Conservation (phyloP, 106 monocot species). For the Dioscorea dumetorum region DNA sequence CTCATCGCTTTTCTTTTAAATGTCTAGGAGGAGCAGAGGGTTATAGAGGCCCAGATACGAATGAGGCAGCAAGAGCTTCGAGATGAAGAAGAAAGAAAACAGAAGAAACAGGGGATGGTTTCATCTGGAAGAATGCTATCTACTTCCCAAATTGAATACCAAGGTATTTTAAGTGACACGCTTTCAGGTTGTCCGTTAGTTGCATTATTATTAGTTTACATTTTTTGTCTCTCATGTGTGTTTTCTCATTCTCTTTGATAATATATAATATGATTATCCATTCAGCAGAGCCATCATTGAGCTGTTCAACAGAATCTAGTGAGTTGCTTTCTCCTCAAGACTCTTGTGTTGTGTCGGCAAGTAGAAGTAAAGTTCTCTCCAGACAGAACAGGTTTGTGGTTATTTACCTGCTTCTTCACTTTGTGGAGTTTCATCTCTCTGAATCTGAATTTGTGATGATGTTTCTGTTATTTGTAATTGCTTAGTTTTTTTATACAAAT, state of each 20-base stretch:
- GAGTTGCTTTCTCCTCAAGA: slow-evolving; percentile 21
- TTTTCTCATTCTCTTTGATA: not conserved
- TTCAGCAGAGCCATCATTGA: slow-evolving; percentile 24
- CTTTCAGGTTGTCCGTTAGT: slow-evolving; percentile 26
- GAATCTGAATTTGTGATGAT: too few relatives aligned
- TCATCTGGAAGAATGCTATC: slow-evolving; percentile 23
- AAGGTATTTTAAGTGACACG: slow-evolving; percentile 22
- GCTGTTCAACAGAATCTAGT: slow-evolving; percentile 20
- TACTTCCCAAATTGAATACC: slow-evolving; percentile 33
- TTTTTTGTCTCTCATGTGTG: not conserved
- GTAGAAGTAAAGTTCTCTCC: slow-evolving; percentile 9
- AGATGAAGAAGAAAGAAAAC: slow-evolving; percentile 52
- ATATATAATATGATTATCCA: not conserved
- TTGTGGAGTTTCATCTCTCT: not conserved
- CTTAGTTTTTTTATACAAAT: too few relatives aligned
- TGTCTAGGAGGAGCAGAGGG: slow-evolving; percentile 75
- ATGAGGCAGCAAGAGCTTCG: slow-evolving; percentile 62
- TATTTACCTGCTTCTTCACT: not conserved
- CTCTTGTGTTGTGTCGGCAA: slow-evolving; percentile 11
- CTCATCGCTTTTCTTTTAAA: not conserved
- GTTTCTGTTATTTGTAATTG: too few relatives aligned
- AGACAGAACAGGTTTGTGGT: slow-evolving; percentile 34
- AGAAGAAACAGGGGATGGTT: slow-evolving; percentile 34
- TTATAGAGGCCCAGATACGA: slow-evolving; percentile 90
- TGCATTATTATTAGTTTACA: not conserved